These are phyloP conservation scores for Arachis monticola DNA, from an alignment of 331 rosid genomes.

Conservation along the genomic window DNA sequence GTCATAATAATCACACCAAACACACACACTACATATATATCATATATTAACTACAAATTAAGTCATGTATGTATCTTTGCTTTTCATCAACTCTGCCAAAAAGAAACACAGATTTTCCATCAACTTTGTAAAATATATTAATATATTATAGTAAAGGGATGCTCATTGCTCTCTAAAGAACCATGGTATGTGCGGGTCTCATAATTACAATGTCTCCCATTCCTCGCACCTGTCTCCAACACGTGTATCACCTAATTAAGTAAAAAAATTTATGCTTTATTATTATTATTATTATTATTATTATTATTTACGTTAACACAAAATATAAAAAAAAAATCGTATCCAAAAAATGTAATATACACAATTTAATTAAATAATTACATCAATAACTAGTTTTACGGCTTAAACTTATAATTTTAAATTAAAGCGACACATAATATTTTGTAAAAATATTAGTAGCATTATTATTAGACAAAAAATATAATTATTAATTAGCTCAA, in stretches of 20 bases:
- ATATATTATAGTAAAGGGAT: background rate
- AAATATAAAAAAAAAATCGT: too few relatives aligned
- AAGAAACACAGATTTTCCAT: background rate
- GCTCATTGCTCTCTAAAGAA: background rate
- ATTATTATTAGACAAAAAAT: too few relatives aligned
- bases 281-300: too few relatives aligned
- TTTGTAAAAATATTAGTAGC: too few relatives aligned
- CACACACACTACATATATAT: background rate
- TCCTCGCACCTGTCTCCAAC: background rate
- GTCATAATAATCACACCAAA: background rate
- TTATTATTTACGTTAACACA: too few relatives aligned
- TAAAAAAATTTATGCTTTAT: too few relatives aligned
- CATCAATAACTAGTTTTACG: too few relatives aligned
- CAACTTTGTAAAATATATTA: background rate
- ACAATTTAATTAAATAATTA: too few relatives aligned
- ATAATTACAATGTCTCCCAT: background rate
- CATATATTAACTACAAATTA: background rate
- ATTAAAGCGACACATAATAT: too few relatives aligned
- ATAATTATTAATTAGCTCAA: too few relatives aligned
- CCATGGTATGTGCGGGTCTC: background rate
- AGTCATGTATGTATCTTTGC: background rate
- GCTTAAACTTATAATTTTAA: too few relatives aligned
- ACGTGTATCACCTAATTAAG: background rate
- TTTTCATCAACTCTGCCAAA: background rate
- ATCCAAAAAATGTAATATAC: too few relatives aligned